A percentile compares a stretch with the other conserved stretches of the same genome.
phyloP scores from a whole-genome alignment of 495 filamentous ascomycete species.

The Sordaria brevicollis region DNA sequence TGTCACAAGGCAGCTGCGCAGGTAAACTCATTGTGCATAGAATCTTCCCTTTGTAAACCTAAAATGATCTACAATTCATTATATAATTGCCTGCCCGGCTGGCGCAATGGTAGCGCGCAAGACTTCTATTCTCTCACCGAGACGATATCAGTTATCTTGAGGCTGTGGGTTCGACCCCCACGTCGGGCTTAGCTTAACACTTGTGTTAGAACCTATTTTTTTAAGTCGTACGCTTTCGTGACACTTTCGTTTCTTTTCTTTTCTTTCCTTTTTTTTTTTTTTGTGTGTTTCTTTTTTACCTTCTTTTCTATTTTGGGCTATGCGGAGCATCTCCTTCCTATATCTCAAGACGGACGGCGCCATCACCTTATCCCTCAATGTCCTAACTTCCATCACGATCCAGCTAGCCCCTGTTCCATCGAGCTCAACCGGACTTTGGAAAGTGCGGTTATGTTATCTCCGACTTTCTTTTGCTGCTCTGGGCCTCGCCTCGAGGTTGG shows the following conservation, averaged over 20 bases:
- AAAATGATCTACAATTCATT: not conserved
- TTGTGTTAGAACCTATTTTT: not conserved
- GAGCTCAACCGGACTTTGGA: not conserved
- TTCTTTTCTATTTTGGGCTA: not conserved
- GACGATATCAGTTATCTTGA: too few species aligned
- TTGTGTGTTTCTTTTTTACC: not conserved
- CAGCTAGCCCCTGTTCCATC: not conserved
- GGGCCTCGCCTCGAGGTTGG: too few species aligned
- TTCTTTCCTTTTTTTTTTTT: not conserved
- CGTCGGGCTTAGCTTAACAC: not conserved
- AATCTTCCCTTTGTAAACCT: not conserved
- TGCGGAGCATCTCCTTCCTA: not conserved
- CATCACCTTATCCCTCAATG: too few species aligned
- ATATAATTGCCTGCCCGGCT: not conserved
- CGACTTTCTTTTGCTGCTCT: not conserved
- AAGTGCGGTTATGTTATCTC: not conserved
- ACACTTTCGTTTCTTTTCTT: too few species aligned
- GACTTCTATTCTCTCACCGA: too few species aligned
- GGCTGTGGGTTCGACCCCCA: not conserved
- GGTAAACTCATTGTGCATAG: too few species aligned
- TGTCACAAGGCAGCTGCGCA: not conserved
- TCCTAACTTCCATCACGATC: too few species aligned
- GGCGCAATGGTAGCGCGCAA: not conserved
- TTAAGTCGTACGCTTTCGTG: not conserved
- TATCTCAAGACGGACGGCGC: not conserved